Conservation (phyloP, 2,329 filamentous ascomycete genomes). For the Ceratocystiopsis minuta region DNA sequence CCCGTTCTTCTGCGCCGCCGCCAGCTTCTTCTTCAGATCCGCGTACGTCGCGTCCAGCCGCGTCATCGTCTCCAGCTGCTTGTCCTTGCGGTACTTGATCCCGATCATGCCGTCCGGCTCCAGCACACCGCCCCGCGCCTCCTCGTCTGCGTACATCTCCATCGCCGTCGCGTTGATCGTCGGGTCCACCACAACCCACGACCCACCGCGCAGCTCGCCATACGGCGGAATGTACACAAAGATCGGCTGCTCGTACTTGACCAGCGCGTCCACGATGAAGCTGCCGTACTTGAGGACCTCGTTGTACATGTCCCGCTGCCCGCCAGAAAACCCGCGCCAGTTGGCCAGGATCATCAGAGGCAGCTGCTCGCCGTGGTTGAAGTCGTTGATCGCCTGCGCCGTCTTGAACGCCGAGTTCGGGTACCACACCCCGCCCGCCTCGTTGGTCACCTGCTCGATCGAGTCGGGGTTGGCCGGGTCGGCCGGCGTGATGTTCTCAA, state of each 20-base stretch:
- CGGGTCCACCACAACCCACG: slow-evolving; percentile 97
- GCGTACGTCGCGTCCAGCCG: slow-evolving; percentile 75
- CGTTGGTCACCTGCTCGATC: slow-evolving; percentile 83
- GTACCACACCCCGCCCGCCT: slow-evolving; percentile 98
- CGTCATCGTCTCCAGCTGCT: slow-evolving; percentile 94
- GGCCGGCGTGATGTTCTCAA: slow-evolving; percentile 92
- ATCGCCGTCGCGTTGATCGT: slow-evolving; percentile 93
- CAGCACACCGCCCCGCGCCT: slow-evolving; percentile 87
- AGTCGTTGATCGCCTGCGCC: slow-evolving; percentile 94
- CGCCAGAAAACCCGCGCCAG: slow-evolving; percentile 99
- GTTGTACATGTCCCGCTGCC: slow-evolving; percentile 99
- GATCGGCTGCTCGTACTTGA: slow-evolving; percentile 96
- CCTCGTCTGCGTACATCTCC: slow-evolving; percentile 98
- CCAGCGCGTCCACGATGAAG: slow-evolving; percentile 94
- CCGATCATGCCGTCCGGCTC: slow-evolving; percentile 96
- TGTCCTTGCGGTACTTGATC: slow-evolving; percentile 97
- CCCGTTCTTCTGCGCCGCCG: slow-evolving; percentile 32
- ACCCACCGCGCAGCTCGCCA: slow-evolving; percentile 93
- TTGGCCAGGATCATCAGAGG: slow-evolving; percentile 98
- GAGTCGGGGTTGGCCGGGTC: slow-evolving; percentile 97
- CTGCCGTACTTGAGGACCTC: slow-evolving; percentile 99
- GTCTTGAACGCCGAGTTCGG: slow-evolving; percentile 99
- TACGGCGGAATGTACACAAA: slow-evolving; percentile 98
- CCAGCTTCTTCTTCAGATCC: slow-evolving; percentile 62
- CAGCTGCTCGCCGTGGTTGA: slow-evolving; percentile 97